Evolutionary conservation across 2,329 filamentous ascomycete species (phyloP), one percentile per base, ranked within the genome.

Genomic region (Tolypocladium pustulatum): DNA sequence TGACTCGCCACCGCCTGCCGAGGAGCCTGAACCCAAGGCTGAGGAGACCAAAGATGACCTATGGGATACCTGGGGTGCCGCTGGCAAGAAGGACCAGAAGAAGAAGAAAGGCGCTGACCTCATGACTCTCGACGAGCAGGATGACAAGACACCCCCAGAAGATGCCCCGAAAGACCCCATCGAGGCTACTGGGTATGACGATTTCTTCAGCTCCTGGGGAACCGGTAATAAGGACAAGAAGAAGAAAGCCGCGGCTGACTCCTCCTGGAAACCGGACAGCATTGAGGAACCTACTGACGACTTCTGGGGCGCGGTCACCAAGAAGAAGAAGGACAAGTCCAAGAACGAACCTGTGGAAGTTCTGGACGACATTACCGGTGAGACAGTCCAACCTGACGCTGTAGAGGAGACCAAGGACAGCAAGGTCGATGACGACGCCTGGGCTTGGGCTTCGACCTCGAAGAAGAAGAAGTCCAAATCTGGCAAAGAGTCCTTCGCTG

Each of bases 181-280:
- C 17, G 69, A 71, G 54, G 62, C 71, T 55, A 66, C 71, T 40
- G 71, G 68, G 17, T 74, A 75, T 49, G 79, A 81, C 57, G 80
- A 80, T 59, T 81, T 82, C 63, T 83, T 82, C 68, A 78, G 74
- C 60, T 78, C 79, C 54, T 85, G 82, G 76, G 80, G 78, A 37
- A 81, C 78, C 56, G 73, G 76, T 13, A 82, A 82, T 65, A 83
- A 82, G 61, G 67, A 74, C 58, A 74, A 73, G 65, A 71, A 72
- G 58, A 75, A 75, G 60, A 72, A 73, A 46, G 68, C 55, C 20
- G 57, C 58, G 53, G 65, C 69, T 46, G 66, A 69, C 57, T 63
- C 65, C 58, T 69, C 66, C 57, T 67, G 73, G 61, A 75, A 75
- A 61, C 73, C 72, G 40, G 73, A 77, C 60, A 68, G 69, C 32